These are phyloP conservation scores for Mycena citricolor DNA, from an alignment of 1,284 basidiomycete species.

Conservation along the genomic window DNA sequence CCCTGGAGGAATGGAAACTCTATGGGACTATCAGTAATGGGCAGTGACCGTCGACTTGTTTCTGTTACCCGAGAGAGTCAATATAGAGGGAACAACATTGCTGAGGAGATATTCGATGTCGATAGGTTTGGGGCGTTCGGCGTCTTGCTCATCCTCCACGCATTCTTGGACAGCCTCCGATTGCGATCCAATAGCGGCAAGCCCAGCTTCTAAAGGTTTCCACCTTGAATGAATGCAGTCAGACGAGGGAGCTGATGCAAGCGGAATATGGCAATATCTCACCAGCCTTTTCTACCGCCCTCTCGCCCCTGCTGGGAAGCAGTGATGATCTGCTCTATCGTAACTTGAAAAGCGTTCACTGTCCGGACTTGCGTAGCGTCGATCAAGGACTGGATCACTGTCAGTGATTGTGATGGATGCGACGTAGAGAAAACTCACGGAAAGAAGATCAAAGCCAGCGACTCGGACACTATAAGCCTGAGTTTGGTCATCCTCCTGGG, in stretches of 20 bases:
- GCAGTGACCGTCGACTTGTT: constrained; percentile 25
- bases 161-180: constrained; percentile 76
- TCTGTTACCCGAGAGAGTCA: constrained; percentile 67
- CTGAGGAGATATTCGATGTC: constrained; percentile 78
- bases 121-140: constrained; percentile 64
- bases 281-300: constrained; percentile 56
- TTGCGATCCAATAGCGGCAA: constrained; percentile 85
- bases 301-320: constrained; percentile 57
- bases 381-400: constrained; percentile 59
- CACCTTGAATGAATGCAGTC: constrained; percentile 55
- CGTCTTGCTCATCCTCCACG: constrained; percentile 71
- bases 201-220: constrained; percentile 82
- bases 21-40: constrained; percentile 29
- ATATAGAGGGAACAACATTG: constrained; percentile 76
- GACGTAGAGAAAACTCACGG: constrained; percentile 47
- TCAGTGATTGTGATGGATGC: constrained; percentile 8
- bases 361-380: constrained; percentile 64
- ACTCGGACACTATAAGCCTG: constrained; percentile 81
- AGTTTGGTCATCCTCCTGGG: constrained; percentile 93
- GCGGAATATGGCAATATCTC: constrained; percentile 24
- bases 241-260: constrained; percentile 4
- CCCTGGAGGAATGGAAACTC: constrained; percentile 92
- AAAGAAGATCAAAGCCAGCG: constrained; percentile 81
- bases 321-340: constrained; percentile 55
- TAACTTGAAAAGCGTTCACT: constrained; percentile 55